These are phyloP conservation scores for Colletotrichum tabaci DNA, from an alignment of 2,329 filamentous ascomycete species.

Conservation along the genomic window DNA sequence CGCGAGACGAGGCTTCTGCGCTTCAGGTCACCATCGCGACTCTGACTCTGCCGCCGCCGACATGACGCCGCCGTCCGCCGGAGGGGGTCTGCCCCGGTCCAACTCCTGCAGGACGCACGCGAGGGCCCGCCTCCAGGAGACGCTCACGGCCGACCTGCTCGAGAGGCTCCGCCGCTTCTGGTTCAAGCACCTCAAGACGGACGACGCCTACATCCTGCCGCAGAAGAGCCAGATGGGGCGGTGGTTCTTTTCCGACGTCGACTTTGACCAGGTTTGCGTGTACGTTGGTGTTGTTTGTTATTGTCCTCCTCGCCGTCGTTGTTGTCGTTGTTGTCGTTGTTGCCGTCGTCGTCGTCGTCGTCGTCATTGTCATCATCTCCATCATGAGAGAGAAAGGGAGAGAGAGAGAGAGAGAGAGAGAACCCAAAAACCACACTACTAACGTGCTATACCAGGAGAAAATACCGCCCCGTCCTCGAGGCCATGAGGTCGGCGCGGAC, in stretches of 20 bases:
- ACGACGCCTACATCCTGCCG: slow-evolving; percentile 49
- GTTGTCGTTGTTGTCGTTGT: too few relatives aligned
- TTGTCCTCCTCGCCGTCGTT: too few relatives aligned
- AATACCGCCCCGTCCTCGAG: slow-evolving; percentile 52
- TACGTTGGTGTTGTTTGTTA: slow-evolving; percentile 43
- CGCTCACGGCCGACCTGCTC: slow-evolving; percentile 50
- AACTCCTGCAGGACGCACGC: slow-evolving; percentile 36
- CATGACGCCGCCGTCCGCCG: slow-evolving; percentile 19
- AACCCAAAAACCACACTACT: background rate
- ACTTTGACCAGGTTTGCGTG: slow-evolving; percentile 55
- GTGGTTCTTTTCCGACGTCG: slow-evolving; percentile 54
- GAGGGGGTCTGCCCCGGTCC: slow-evolving; percentile 24
- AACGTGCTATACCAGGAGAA: slow-evolving; percentile 44
- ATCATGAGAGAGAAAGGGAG: background rate
- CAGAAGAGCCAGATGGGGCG: slow-evolving; percentile 46
- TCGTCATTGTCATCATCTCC: too few relatives aligned
- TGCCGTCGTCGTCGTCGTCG: too few relatives aligned
- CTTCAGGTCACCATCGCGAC: background rate
- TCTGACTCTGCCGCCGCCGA: slow-evolving; percentile 15
- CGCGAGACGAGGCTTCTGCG: slow-evolving; percentile 1
- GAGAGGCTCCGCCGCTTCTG: slow-evolving; percentile 54
- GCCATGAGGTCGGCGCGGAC: slow-evolving; percentile 49
- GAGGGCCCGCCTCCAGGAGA: slow-evolving; percentile 33
- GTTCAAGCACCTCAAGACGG: slow-evolving; percentile 53
- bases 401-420: too few relatives aligned